Conservation (phyloP, 345 rosid species). For the Linum usitatissimum region DNA sequence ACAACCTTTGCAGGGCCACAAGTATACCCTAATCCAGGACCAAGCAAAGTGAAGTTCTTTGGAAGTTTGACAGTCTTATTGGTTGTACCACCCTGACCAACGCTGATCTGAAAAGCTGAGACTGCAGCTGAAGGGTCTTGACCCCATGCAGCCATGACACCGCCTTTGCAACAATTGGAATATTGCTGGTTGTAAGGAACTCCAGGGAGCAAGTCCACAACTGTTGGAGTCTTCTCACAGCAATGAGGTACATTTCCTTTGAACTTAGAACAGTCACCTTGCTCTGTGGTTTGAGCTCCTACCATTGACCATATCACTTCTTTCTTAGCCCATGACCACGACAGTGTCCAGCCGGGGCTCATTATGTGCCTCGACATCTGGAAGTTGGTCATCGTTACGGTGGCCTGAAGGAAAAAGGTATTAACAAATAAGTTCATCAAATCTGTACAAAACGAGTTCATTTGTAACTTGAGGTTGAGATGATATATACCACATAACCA, state of each 20-base stretch:
- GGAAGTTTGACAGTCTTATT: background rate
- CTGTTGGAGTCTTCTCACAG: background rate
- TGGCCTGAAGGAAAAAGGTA: background rate
- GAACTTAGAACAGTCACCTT: background rate
- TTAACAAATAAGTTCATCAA: background rate
- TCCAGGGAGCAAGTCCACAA: background rate
- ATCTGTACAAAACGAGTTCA: too few species aligned
- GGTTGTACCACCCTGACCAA: background rate
- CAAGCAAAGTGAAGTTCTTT: background rate
- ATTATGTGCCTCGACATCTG: background rate
- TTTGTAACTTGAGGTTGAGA: background rate
- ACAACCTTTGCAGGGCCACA: background rate
- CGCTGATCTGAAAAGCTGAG: background rate
- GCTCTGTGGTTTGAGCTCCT: background rate
- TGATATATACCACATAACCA: background rate
- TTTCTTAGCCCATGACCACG: background rate
- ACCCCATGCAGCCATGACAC: background rate
- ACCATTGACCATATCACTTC: conserved; percentile 1
- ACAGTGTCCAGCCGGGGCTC: background rate
- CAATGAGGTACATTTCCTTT: background rate
- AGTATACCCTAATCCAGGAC: background rate
- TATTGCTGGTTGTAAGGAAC: background rate
- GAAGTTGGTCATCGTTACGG: background rate
- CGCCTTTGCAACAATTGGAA: background rate
- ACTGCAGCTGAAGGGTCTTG: background rate